A percentile compares a stretch with the other conserved stretches of the same genome.
These are phyloP conservation scores for Macrolepiota fuliginosa DNA, from an alignment of 768 basidiomycete species.

Conservation along the genomic window DNA sequence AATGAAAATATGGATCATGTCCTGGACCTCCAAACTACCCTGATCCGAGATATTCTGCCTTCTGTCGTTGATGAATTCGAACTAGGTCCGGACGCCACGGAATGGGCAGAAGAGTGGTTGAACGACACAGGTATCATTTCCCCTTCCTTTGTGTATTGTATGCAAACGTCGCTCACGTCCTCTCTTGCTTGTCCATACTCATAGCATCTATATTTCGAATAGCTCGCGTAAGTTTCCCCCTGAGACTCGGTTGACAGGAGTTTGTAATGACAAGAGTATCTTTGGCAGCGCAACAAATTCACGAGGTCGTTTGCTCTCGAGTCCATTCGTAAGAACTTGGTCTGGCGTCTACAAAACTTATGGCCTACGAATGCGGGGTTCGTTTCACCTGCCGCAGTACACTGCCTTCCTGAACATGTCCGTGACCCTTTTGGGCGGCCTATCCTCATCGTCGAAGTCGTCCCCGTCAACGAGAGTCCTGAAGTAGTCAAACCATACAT, in stretches of 20 bases:
- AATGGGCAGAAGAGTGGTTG: conserved; percentile 62
- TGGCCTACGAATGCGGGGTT: conserved; percentile 29
- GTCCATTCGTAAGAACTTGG: conserved; percentile 49
- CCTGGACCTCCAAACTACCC: conserved; percentile 43
- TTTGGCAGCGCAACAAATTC: conserved; percentile 62
- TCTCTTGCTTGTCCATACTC: conserved; percentile 17
- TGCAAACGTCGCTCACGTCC: conserved; percentile 1
- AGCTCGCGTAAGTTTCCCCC: conserved; percentile 48
- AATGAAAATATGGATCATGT: conserved; percentile 45
- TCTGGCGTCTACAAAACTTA: conserved; percentile 54
- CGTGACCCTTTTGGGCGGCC: conserved; percentile 67
- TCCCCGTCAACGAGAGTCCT: conserved; percentile 35
- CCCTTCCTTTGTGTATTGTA: background rate
- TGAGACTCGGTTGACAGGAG: conserved; percentile 9
- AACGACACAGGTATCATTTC: conserved; percentile 57
- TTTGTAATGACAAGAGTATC: conserved; percentile 9
- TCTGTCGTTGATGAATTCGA: conserved; percentile 57
- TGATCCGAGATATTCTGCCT: conserved; percentile 59
- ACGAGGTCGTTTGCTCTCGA: conserved; percentile 60
- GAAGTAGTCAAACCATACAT: conserved; percentile 40
- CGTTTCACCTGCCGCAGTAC: conserved; percentile 35
- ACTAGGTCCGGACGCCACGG: conserved; percentile 41
- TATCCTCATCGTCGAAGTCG: conserved; percentile 52
- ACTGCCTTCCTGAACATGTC: conserved; percentile 51
- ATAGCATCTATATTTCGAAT: conserved; percentile 60